Evolutionary conservation across 495 filamentous ascomycete species (phyloP), one percentile per base, ranked within the genome.

Genomic region (Aspergillus sclerotioniger): DNA sequence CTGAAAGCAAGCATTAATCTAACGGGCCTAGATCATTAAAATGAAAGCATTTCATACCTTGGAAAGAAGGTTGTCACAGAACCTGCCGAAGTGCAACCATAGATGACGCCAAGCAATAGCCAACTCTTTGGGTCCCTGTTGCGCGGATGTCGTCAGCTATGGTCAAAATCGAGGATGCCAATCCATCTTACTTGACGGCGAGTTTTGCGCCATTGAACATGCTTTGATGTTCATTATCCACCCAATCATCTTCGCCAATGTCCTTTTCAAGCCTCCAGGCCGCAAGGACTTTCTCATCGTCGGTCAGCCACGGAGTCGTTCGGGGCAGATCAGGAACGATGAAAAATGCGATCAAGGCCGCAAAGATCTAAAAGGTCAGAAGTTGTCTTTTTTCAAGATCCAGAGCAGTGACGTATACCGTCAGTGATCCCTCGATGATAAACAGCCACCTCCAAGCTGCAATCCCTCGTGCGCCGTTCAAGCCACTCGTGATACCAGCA

Each of bases 241-340:
- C 71, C 86, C 84, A 87, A 68, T 92, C 89, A 60, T 88, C 87
- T 63, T 88, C 77, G 7, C 91, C 90, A 54, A 90, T 86, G 67
- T 96, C 90, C 60, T 89, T 85, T 57, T 87, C 80, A 6, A 92
- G 69, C 7, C 90, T 76, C 84, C 85, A 91, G 31, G 80, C 69
- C 28, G 88, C 89, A 6, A 92, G 73, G 3, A 81, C 75, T 28
- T 80, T 78, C 64, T 92, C 87, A 63, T 89, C 80, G 43, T 88
- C 81, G 2, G 76, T 84, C 15, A 92, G 74, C 88, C 90, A 91
- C 13, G 61, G 67, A 0, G 89, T 92, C 41, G 89, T 92, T 16
- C 85, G 76, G n/a, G 90, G 90, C 61, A 90, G 90, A 67, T 94
- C 86, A 10, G 90, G 90, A 12, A 94, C 71, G 31, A 90, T 71